Evolutionary conservation across 2,329 filamentous ascomycete species (phyloP).

Genomic region (Cladosporium sphaerospermum): DNA sequence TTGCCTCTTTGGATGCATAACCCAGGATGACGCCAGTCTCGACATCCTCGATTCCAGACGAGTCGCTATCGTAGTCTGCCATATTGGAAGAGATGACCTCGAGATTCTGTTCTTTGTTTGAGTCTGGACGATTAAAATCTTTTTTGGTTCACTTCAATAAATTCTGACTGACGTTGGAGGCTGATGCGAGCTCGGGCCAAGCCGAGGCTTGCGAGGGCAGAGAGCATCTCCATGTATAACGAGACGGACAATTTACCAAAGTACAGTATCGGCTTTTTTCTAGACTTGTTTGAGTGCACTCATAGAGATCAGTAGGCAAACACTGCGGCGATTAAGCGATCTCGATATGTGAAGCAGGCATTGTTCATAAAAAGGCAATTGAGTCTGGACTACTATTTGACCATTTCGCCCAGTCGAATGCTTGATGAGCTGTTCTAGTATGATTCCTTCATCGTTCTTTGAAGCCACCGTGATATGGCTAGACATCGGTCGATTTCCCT

Average conservation of each 20-base stretch:
- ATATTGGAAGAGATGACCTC: neutral
- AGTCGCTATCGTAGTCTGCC: conserved; percentile 74
- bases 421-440: too few species aligned
- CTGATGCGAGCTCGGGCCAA: neutral
- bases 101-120: neutral
- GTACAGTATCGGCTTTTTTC: neutral
- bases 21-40: conserved; percentile 86
- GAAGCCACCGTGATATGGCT: too few species aligned
- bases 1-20: conserved; percentile 74
- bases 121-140: neutral
- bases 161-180: conserved; percentile 7
- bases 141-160: conserved; percentile 7
- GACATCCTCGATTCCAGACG: conserved; percentile 65
- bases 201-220: neutral
- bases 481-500: neutral
- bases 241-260: too few species aligned
- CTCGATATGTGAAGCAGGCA: neutral
- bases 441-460: too few species aligned
- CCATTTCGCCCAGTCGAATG: too few species aligned
- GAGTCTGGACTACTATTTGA: too few species aligned
- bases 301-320: neutral
- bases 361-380: neutral
- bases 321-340: neutral
- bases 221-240: too few species aligned
- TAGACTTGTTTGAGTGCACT: neutral